Evolutionary conservation across 1,284 basidiomycete species (phyloP), one percentile per base, ranked within the genome.

Genomic region (Ustanciosporium gigantosporum): DNA sequence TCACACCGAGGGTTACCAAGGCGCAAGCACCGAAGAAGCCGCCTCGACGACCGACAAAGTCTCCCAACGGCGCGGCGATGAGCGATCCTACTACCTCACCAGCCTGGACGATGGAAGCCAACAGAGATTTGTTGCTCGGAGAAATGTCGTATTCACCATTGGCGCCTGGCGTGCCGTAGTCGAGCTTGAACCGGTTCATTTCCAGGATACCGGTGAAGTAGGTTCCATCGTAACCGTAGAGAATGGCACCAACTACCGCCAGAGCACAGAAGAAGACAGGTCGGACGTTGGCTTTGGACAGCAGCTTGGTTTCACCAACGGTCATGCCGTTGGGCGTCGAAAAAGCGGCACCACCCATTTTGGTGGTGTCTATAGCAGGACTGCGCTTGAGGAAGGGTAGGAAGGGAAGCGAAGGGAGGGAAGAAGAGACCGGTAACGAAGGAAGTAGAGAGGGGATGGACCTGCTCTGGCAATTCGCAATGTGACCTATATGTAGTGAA

Each of bases 1-100:
- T 47, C 8, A 78, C 67, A 60, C 80, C 80, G 35, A 81, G 46
- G 22, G 75, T 68, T 31, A 81, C 70, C 15, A 78, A 57, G 5
- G 64, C 41, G 53, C 75, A 74, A 6, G 80, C 76, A 27, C 56
- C 59, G 23, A 68, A 57, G 49, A 81, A 69, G 44, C 74, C 79
- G 24, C 80, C 80, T 43, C 79, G 79, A 36, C 80, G 66, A 9
- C 80, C 80, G 15, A 65, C 47, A 29, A 41, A 76, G 57, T 81
- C 79, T 53, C 80, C 80, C 40, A 81, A 70, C 16, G 78, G 73
- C 16, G 76, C 79, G 23, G 80, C 79, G 6, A 70, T 48, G 13
- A 81, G 73, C 2, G 79, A 77, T 17, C 80, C 80, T 40, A 80
- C 52, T 27, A 81, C 68, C 47, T 81, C 80, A 55, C 80, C 80